Percentiles rank a stretch among this genome's conserved stretches.
phyloP scores from a whole-genome alignment of 2,329 filamentous ascomycete genomes.

The Ophiostoma sp. region DNA sequence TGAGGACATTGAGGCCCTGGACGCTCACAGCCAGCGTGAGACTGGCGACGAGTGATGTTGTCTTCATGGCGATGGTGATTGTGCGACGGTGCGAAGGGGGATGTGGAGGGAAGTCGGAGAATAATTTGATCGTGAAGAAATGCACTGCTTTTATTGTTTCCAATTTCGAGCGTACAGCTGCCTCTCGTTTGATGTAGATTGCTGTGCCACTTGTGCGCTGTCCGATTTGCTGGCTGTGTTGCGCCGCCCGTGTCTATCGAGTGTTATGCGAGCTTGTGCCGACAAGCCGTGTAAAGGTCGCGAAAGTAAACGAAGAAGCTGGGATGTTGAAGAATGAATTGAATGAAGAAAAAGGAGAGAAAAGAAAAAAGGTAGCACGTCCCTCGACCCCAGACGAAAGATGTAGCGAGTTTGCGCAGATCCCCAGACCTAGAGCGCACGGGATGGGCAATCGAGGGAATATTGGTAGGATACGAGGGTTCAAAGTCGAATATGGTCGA shows the following conservation, averaged over 20 bases:
- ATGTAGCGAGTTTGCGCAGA: background rate
- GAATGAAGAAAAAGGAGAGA: background rate
- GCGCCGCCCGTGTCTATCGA: background rate
- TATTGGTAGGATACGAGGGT: background rate
- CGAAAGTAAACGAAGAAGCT: background rate
- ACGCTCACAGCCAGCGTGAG: constrained; percentile 1
- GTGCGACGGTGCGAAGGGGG: background rate
- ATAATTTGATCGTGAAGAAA: background rate
- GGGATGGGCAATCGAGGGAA: background rate
- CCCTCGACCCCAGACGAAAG: background rate
- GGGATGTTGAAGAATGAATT: background rate
- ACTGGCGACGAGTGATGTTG: background rate
- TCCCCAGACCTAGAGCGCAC: background rate
- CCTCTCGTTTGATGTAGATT: background rate
- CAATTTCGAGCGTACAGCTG: too few species aligned
- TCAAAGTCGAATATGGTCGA: too few species aligned
- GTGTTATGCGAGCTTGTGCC: background rate
- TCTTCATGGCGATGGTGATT: background rate
- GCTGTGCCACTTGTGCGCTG: background rate
- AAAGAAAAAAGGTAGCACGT: background rate
- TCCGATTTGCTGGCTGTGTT: background rate
- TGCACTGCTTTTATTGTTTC: background rate
- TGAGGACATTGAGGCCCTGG: constrained; percentile 26
- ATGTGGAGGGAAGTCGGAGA: background rate
- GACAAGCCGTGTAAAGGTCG: background rate